Conservation (phyloP, 2,329 filamentous ascomycete genomes). For the Sporothrix luriei region DNA sequence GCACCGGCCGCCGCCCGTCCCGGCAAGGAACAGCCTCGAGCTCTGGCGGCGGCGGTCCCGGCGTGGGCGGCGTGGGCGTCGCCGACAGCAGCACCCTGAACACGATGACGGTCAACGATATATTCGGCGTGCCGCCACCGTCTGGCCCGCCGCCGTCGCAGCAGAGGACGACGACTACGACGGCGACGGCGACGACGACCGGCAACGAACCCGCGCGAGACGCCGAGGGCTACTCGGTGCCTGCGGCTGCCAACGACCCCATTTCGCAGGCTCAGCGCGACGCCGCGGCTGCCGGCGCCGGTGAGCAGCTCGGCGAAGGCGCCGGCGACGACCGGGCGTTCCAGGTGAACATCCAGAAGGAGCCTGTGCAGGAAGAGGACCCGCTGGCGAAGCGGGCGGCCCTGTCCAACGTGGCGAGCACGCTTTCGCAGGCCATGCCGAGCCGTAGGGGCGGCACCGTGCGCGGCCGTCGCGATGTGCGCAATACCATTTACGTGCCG, state of each 20-base stretch:
- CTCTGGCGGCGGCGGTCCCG: background rate
- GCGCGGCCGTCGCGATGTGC: constrained; percentile 84
- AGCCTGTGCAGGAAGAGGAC: constrained; percentile 76
- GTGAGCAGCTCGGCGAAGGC: constrained; percentile 54
- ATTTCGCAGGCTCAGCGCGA: constrained; percentile 75
- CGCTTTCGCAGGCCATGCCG: constrained; percentile 67
- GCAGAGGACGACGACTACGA: constrained; percentile 42
- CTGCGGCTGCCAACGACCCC: constrained; percentile 62
- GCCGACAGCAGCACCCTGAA: constrained; percentile 47
- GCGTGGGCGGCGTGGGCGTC: constrained; percentile 28
- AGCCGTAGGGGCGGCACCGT: constrained; percentile 73
- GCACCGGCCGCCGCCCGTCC: constrained; percentile 43
- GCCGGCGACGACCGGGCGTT: constrained; percentile 62
- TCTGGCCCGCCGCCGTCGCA: constrained; percentile 55
- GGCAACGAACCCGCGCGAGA: constrained; percentile 59
- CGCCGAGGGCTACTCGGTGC: constrained; percentile 75
- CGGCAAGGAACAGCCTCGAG: background rate
- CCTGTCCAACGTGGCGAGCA: constrained; percentile 73
- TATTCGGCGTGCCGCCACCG: constrained; percentile 56
- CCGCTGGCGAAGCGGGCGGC: constrained; percentile 73
- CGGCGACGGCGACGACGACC: constrained; percentile 41
- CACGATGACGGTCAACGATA: constrained; percentile 48
- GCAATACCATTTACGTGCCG: constrained; percentile 85
- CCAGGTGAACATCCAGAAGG: constrained; percentile 77
- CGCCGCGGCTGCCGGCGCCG: constrained; percentile 46